Evolutionary conservation across 2,329 filamentous ascomycete genomes (phyloP), one percentile per base, ranked within the genome.

Genomic region (Aureobasidium sp.): DNA sequence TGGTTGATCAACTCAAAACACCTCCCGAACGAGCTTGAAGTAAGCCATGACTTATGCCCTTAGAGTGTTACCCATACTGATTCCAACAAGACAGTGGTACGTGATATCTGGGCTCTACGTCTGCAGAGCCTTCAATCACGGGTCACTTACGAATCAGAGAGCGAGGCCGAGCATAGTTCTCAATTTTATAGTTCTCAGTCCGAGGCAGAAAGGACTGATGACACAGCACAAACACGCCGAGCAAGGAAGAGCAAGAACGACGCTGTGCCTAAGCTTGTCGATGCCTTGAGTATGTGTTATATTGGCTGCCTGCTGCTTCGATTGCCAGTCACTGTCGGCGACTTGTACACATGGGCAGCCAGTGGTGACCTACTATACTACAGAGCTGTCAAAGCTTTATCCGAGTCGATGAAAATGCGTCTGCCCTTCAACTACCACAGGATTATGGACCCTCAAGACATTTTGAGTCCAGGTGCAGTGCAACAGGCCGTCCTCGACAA

Each of bases 51-150:
- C 47, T 58, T 62, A 9, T 20, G 12, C 12, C 17, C 22, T 20
- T 36, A 48, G 27, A 25, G 34, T 22, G 20, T 1, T 20, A 48
- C 2, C 22, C 14, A 34, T 34, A 39, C 53, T 51, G 41, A 65
- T 48, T 45, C 58, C 37, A 20, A 67, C 55, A 66, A 82, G 77
- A 68, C 78, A 8, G 80, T 96, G 11, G 85, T 95, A 5, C 84
- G 86, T 63, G 91, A 96, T 71, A 81, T 99, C 15, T 99, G 94
- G 93, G 81, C 87, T 58, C 76, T 97, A 56, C 84, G 90, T 57
- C 78, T 91, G 41, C 80, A 83, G 53, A 81, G 79, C 51, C 76
- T 90, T 37, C 64, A 79, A 72, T 63, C 75, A 77, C 59, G 75
- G 71, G 68, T 69, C 29, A 64, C 64, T 5, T 67, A 78, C 14